Base-by-base conservation (phyloP, 192 early-diverging fungal species). In the Coemansia sp. region DNA sequence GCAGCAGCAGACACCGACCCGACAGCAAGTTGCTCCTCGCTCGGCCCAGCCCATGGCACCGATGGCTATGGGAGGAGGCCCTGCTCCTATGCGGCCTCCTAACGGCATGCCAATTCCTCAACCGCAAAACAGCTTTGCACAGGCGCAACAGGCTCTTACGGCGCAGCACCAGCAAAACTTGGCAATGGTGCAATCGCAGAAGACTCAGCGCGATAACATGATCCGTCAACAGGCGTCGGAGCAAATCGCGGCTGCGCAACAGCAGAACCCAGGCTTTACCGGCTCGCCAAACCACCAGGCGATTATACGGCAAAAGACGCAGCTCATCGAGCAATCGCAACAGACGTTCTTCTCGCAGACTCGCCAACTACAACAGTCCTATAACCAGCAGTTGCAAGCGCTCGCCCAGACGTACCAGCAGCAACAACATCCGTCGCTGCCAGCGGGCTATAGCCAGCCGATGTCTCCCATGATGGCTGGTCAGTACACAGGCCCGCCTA, bases 251-350 rank as follows among this genome's bases (percentile, higher is more conserved):
- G 43, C 63, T 2, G 21, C 66, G n/a, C 80, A 82, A 69, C 75
- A 82, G 59, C 75, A 74, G 32, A 77, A 82, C 33, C 72, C 72
- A 16, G 26, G 35, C 60, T 82, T 73, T 58, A 63, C 74, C 3
- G 69, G 75, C 23, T 82, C 80, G 28, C 60, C 62, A 2, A 49
- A 70, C 62, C 68, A 77, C 52, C 80, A 82, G 52, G 33, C 63
- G 57, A 35, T 82, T 49, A 40, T 82, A 61, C 68, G 72, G 53
- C 75, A 82, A 63, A 75, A 82, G 72, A 44, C 80, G 6, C 80
- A 82, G 62, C 28, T 77, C 49, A 60, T 77, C 21, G 74, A 82
- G 59, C 75, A 76, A 28, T 55, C 63, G 21, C 80, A 82, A 59
- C 66, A 77, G 57, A 63, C 62, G 11, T 82, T 66, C 23, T 69